Evolutionary conservation across 345 rosid species (phyloP), one percentile per base, ranked within the genome.

Genomic region (Physaria fendleri): DNA sequence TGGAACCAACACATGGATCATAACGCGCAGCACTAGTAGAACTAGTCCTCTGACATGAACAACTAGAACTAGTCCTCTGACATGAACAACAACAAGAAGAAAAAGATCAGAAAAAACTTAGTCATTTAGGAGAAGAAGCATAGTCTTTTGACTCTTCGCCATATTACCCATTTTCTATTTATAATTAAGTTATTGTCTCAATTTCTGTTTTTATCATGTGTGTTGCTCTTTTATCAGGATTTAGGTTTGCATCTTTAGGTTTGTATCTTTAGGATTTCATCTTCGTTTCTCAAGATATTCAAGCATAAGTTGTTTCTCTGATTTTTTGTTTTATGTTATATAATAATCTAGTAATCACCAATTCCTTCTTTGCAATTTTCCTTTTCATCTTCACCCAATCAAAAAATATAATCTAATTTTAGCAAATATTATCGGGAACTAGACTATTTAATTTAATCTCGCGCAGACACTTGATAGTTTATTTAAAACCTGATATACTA

Each of bases 1-100:
- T 47, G 58, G 68, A 29, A 62, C 23, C 47, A 17, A 30, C 55
- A 32, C 59, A 37, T 61, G 49, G 12, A 37, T 27, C 39, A 45
- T 6, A 17, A 16, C 6, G 57, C 17, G 3, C n/a, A 34, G 6
- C 39, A 13, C 40, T 16, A 54, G 58, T 54, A 51, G 38, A 61
- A 30, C 30, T 24, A 30, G 23, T 34, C 17, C 54, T 20, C 51
- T 16, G 5, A 9, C 12, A 11, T n/a, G n/a, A n/a, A n/a, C n/a
- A n/a, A n/a, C n/a, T 54, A 51, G 38, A 61, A 30, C 30, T 24
- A 30, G 23, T 34, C 17, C 54, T 20, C 27, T 38, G 12, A 58
- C 15, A 40, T 49, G 38, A 43, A 27, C 15, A 37, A 4, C 16
- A 30, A 25, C 41, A 47, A 28, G 16, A 42, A n/a, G 2, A 32